Evolutionary conservation across 495 filamentous ascomycete genomes (phyloP).

Genomic region (Apiosordaria backusii): DNA sequence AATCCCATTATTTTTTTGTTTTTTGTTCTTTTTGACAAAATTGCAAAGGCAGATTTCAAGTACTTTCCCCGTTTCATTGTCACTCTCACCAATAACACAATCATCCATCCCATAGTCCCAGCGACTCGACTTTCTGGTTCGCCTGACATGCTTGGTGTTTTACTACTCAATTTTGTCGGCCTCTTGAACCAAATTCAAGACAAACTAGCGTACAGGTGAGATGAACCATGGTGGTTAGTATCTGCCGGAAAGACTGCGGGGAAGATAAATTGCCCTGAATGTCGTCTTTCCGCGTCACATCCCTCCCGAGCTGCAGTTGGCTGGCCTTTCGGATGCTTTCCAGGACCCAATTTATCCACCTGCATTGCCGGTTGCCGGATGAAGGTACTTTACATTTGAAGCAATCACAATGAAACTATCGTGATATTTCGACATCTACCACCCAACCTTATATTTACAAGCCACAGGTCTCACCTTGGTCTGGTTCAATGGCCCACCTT

Average conservation of each 20-base stretch:
- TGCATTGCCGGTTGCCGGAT: background rate
- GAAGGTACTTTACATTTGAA: background rate
- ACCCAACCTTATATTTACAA: background rate
- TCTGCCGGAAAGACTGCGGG: background rate
- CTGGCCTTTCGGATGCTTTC: background rate
- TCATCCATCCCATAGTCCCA: too few species aligned
- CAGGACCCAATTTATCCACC: background rate
- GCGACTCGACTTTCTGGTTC: too few species aligned
- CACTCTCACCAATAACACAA: too few species aligned
- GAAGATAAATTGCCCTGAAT: background rate
- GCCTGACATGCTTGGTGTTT: too few species aligned
- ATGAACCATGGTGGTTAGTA: background rate
- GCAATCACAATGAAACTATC: background rate
- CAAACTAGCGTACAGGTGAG: too few species aligned
- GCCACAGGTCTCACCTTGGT: background rate
- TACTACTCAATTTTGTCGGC: too few species aligned
- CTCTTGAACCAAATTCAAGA: too few species aligned
- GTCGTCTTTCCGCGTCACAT: background rate
- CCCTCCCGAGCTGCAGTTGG: background rate
- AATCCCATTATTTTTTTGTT: background rate
- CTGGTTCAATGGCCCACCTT: background rate
- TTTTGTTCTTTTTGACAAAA: background rate
- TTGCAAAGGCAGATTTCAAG: too few species aligned
- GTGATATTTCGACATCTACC: background rate
- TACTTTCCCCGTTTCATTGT: too few species aligned